Conservation (phyloP, 2,329 filamentous ascomycete species). For the Lecanicillium sp. region DNA sequence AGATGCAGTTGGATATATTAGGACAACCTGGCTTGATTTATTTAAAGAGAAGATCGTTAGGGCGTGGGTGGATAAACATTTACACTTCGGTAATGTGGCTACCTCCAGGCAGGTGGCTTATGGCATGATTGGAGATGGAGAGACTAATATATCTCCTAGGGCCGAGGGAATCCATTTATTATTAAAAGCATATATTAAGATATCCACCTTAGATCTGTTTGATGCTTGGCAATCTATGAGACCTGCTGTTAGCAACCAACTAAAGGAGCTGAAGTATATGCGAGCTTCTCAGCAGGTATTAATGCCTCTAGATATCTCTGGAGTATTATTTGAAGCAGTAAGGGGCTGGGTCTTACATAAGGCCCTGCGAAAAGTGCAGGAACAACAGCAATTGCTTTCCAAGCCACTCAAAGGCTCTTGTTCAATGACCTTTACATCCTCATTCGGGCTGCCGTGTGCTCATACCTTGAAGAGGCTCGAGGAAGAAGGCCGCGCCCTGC, state of each 20-base stretch:
- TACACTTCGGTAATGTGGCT: conserved; percentile 13
- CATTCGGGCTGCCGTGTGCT: conserved; percentile 8
- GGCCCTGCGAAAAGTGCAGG: conserved; percentile 11
- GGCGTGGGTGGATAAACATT: conserved; percentile 14
- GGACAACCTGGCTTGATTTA: conserved; percentile 12
- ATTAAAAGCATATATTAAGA: conserved; percentile 10
- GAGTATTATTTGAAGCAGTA: conserved; percentile 9
- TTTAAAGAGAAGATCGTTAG: conserved; percentile 16
- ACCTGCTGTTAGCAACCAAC: conserved; percentile 10
- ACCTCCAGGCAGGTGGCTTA: not conserved
- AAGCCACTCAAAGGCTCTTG: not conserved
- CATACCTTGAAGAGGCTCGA: conserved; percentile 8
- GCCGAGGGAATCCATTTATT: conserved; percentile 11
- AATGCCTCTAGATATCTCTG: conserved; percentile 10
- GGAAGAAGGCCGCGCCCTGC: conserved; percentile 7
- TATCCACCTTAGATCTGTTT: conserved; percentile 12
- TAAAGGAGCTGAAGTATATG: conserved; percentile 11
- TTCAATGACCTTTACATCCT: conserved; percentile 7
- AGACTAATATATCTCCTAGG: conserved; percentile 5
- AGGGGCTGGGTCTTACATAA: conserved; percentile 12
- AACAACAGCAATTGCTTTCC: conserved; percentile 9
- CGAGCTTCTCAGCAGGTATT: conserved; percentile 10
- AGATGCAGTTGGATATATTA: conserved; percentile 15
- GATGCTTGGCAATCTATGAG: conserved; percentile 12
- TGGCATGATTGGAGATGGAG: not conserved